Conservation (phyloP, 148 eudicot genomes). For the Rhododendron molle region DNA sequence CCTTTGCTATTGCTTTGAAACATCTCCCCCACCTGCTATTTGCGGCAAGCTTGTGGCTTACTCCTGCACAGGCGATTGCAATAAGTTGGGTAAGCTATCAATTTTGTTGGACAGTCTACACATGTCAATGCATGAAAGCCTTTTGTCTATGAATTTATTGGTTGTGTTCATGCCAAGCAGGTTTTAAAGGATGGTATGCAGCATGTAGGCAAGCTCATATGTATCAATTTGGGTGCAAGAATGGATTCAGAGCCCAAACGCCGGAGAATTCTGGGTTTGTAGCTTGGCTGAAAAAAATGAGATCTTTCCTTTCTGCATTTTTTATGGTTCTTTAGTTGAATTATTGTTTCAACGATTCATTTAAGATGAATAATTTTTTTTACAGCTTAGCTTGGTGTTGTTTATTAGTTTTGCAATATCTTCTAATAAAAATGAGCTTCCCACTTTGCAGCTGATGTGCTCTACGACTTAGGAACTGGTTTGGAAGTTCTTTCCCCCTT, state of each 20-base stretch:
- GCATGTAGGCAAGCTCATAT: constrained; percentile 90
- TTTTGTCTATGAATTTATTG: background rate
- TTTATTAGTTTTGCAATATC: constrained; percentile 1
- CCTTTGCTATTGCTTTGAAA: background rate
- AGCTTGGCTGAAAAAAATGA: background rate
- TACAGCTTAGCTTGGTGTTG: constrained; percentile 17
- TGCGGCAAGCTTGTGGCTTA: constrained; percentile 99
- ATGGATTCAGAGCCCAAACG: constrained; percentile 99
- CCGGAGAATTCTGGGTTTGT: constrained; percentile 86
- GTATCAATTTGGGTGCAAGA: constrained; percentile 93
- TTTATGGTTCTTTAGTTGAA: background rate
- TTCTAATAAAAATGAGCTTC: constrained; percentile 2
- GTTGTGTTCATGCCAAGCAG: constrained; percentile 32
- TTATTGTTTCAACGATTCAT: background rate
- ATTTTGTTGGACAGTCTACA: background rate
- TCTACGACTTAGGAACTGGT: constrained; percentile 91
- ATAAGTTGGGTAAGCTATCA: constrained; percentile 83
- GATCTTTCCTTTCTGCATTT: background rate
- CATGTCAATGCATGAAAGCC: constrained; percentile 3
- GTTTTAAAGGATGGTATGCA: constrained; percentile 95
- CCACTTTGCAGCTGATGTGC: constrained; percentile 73
- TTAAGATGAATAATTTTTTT: constrained; percentile 3
- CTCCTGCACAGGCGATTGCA: constrained; percentile 96
- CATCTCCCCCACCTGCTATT: constrained; percentile 45
- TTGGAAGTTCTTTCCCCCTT: constrained; percentile 92